Percentiles rank a stretch among this genome's conserved stretches.
Conservation (phyloP, 2,329 filamentous ascomycete genomes). For the Pseudogymnoascus sp. region DNA sequence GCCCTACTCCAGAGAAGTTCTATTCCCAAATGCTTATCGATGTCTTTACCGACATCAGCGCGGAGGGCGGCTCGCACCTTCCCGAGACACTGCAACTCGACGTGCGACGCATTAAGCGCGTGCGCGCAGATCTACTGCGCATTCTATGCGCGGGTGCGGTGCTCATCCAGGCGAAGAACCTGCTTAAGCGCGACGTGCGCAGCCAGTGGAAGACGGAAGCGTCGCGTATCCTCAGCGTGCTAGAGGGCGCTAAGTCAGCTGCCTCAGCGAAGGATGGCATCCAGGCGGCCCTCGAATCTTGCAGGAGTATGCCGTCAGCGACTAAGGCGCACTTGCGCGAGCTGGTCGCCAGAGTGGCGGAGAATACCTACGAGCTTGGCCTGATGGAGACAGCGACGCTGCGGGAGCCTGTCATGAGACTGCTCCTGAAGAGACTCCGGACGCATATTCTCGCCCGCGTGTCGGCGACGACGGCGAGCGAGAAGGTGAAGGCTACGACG, state of each 20-base stretch:
- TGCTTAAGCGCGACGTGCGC: slow-evolving; percentile 72
- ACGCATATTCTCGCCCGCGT: slow-evolving; percentile 58
- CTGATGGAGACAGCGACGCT: slow-evolving; percentile 32
- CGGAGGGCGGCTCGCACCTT: slow-evolving; percentile 34
- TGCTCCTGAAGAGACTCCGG: slow-evolving; percentile 59
- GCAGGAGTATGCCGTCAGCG: slow-evolving; percentile 55
- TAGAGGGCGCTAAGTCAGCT: slow-evolving; percentile 46
- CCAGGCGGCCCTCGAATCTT: slow-evolving; percentile 54
- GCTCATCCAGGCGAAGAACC: slow-evolving; percentile 71
- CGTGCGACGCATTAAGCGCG: slow-evolving; percentile 49
- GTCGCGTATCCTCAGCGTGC: slow-evolving; percentile 58
- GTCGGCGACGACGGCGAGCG: slow-evolving; percentile 56
- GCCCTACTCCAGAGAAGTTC: slow-evolving; percentile 59
- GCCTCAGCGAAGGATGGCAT: slow-evolving; percentile 48
- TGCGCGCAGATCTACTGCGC: slow-evolving; percentile 49
- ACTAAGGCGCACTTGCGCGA: slow-evolving; percentile 52
- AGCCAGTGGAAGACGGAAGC: slow-evolving; percentile 70
- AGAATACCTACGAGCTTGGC: slow-evolving; percentile 39
- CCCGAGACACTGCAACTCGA: slow-evolving; percentile 72
- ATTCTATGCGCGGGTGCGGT: slow-evolving; percentile 69
- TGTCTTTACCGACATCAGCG: slow-evolving; percentile 59
- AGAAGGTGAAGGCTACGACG: slow-evolving; percentile 61
- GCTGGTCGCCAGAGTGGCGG: slow-evolving; percentile 48
- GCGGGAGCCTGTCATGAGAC: slow-evolving; percentile 50
- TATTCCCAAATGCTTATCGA: slow-evolving; percentile 71